These are phyloP conservation scores for Inga leiocalycina DNA, from an alignment of 306 rosid species.

Conservation along the genomic window DNA sequence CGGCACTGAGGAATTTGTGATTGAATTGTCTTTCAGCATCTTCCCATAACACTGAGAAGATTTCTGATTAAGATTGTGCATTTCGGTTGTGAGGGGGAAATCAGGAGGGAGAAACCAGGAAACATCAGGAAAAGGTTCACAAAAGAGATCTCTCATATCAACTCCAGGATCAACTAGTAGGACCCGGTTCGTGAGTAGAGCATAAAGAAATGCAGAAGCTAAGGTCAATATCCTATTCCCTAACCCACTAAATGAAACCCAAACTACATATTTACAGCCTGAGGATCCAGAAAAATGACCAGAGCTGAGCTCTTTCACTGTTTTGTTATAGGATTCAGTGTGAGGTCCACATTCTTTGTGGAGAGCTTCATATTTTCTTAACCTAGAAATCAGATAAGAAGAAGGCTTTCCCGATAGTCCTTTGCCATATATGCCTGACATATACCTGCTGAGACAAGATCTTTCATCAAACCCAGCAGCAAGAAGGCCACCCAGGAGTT, in stretches of 20 bases:
- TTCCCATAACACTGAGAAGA: constrained; percentile 61
- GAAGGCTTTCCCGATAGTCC: constrained; percentile 51
- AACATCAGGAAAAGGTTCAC: constrained; percentile 73
- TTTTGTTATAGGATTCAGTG: constrained; percentile 60
- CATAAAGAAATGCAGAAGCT: constrained; percentile 72
- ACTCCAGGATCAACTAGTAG: constrained; percentile 74
- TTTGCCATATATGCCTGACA: constrained; percentile 48
- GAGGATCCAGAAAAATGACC: constrained; percentile 41
- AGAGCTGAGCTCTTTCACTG: constrained; percentile 56
- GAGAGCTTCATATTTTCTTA: constrained; percentile 63
- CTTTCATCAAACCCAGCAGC: constrained; percentile 54
- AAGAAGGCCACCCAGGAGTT: constrained; percentile 58
- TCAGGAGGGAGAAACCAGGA: constrained; percentile 74
- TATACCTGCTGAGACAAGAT: constrained; percentile 72
- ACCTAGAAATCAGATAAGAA: constrained; percentile 59
- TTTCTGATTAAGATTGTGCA: constrained; percentile 48
- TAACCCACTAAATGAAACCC: constrained; percentile 75
- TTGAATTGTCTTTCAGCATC: constrained; percentile 50
- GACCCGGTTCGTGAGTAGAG: constrained; percentile 73
- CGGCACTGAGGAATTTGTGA: constrained; percentile 29
- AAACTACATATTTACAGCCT: constrained; percentile 63
- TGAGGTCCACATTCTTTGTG: constrained; percentile 73
- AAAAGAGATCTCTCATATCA: constrained; percentile 69
- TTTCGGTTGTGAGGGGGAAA: constrained; percentile 51
- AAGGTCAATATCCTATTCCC: constrained; percentile 74